Conservation (phyloP, 441 rosid species). For the Erodium moschatum region DNA sequence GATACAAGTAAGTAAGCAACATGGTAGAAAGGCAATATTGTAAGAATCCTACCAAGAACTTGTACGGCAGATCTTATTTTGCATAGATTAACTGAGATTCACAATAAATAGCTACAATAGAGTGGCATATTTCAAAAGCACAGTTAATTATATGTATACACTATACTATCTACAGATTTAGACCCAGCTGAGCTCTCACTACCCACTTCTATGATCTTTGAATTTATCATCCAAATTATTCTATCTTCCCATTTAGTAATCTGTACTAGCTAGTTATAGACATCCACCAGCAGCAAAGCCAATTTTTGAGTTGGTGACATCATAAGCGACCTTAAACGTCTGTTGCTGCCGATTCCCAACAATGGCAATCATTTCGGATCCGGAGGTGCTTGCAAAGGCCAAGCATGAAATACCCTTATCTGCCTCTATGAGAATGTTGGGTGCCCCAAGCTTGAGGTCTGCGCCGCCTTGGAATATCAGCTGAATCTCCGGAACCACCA, state of each 20-base stretch:
- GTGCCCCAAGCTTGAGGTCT: conserved; percentile 24
- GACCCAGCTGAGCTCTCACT: too few species aligned
- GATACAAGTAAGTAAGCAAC: background rate
- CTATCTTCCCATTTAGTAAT: background rate
- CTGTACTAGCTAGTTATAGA: conserved; percentile 16
- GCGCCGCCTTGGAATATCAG: conserved; percentile 39
- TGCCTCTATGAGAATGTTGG: conserved; percentile 29
- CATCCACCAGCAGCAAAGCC: conserved; percentile 28
- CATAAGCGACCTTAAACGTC: conserved; percentile 33
- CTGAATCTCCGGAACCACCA: conserved; percentile 29
- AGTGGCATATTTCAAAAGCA: background rate
- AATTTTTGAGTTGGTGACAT: conserved; percentile 31
- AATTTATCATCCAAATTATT: conserved; percentile 3
- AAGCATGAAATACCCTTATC: conserved; percentile 32
- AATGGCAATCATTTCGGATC: conserved; percentile 21
- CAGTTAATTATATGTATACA: background rate
- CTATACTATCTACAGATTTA: background rate
- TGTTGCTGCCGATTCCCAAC: conserved; percentile 45
- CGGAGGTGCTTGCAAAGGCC: conserved; percentile 29
- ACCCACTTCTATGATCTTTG: background rate
- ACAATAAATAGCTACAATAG: background rate
- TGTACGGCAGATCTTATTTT: background rate
- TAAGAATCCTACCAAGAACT: background rate
- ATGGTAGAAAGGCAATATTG: background rate
- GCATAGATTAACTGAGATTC: background rate